Evolutionary conservation across 2,329 filamentous ascomycete genomes (phyloP).

Genomic region (Dothistroma septosporum): DNA sequence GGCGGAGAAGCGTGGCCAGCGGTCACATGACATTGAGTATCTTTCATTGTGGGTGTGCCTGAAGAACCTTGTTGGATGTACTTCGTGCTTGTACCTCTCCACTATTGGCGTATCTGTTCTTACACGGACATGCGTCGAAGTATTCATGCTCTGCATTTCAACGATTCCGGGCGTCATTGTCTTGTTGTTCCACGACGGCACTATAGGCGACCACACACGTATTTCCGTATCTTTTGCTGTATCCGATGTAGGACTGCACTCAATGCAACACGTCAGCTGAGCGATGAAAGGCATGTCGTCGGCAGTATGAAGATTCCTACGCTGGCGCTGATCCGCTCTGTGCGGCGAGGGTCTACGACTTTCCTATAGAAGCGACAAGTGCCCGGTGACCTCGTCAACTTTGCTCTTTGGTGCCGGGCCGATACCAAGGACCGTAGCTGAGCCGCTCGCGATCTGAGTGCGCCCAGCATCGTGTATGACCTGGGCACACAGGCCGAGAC

Average conservation of each 20-base stretch:
- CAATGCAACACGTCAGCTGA: not conserved
- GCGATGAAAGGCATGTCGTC: not conserved
- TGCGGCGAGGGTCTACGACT: not conserved
- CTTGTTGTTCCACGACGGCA: not conserved
- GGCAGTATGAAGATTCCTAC: not conserved
- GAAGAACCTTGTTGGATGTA: not conserved
- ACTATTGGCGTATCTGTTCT: not conserved
- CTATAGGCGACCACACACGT: not conserved
- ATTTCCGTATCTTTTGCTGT: not conserved
- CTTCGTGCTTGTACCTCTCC: not conserved
- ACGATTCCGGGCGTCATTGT: not conserved
- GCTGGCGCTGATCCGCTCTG: not conserved
- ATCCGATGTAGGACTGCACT: not conserved
- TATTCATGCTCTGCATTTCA: no score
- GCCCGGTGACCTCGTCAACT: constrained; percentile 80
- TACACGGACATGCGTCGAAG: not conserved
- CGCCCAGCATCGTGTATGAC: constrained; percentile 93
- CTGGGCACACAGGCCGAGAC: constrained; percentile 79
- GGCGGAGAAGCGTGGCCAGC: not conserved
- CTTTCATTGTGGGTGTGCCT: not conserved
- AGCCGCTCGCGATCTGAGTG: constrained; percentile 92
- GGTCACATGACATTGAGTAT: not conserved
- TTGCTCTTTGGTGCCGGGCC: constrained; percentile 73
- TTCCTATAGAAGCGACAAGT: constrained; percentile 74
- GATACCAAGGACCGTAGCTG: constrained; percentile 81